phyloP scores from a whole-genome alignment of 768 basidiomycete genomes.

The Mycena pura region DNA sequence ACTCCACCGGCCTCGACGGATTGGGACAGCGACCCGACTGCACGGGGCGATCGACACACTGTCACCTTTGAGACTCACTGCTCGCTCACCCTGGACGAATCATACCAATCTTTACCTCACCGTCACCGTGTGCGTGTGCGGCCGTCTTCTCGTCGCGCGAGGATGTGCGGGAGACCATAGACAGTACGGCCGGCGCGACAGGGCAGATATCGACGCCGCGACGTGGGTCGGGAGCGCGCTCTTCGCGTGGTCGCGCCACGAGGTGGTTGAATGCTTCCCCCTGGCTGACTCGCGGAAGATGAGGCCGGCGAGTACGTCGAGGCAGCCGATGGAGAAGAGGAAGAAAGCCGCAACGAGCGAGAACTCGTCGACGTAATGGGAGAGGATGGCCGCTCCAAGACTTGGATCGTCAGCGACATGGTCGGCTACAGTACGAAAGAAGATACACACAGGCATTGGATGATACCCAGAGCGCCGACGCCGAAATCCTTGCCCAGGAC shows the following conservation, averaged over 20 bases:
- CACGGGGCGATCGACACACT: slow-evolving; percentile 24
- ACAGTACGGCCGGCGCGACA: slow-evolving; percentile 39
- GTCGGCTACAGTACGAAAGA: neutral
- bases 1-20: slow-evolving; percentile 62
- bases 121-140: too few species aligned
- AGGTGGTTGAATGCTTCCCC: slow-evolving; percentile 65
- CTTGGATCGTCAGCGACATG: slow-evolving; percentile 35
- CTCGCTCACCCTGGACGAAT: slow-evolving; percentile 85
- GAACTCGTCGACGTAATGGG: slow-evolving; percentile 85
- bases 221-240: slow-evolving; percentile 59
- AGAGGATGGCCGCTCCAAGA: slow-evolving; percentile 74
- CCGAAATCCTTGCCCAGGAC: slow-evolving; percentile 86
- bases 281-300: slow-evolving; percentile 72
- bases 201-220: slow-evolving; percentile 44
- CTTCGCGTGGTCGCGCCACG: slow-evolving; percentile 65
- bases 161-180: slow-evolving; percentile 46
- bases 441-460: slow-evolving; percentile 78
- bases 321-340: slow-evolving; percentile 89
- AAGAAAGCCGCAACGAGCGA: slow-evolving; percentile 92
- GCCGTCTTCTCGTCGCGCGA: slow-evolving; percentile 33
- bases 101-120: slow-evolving; percentile 57
- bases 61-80: slow-evolving; percentile 69
- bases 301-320: slow-evolving; percentile 82
- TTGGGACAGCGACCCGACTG: slow-evolving; percentile 6
- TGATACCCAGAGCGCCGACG: slow-evolving; percentile 84